Evolutionary conservation across 1,284 basidiomycete genomes (phyloP).

Genomic region (Papiliotrema flavescens): DNA sequence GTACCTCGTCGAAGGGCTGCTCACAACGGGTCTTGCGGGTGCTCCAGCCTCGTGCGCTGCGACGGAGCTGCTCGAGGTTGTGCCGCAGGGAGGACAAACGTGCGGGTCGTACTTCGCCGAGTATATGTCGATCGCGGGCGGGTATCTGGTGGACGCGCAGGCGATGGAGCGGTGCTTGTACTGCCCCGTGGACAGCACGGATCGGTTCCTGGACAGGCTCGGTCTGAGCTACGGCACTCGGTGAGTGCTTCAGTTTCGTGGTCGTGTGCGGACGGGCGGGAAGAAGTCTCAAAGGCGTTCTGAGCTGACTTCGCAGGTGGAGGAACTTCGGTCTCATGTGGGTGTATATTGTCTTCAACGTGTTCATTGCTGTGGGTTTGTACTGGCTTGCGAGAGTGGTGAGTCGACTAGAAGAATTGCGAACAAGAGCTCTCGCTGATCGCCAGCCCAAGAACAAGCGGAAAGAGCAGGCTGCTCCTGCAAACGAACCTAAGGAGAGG

Average conservation of each 20-base stretch:
- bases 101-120: constrained; percentile 49
- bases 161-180: constrained; percentile 42
- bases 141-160: constrained; percentile 39
- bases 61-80: constrained; percentile 46
- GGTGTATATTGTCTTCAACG: constrained; percentile 62
- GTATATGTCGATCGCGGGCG: constrained; percentile 39
- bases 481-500: background rate
- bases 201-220: constrained; percentile 59
- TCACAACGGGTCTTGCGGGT: constrained; percentile 43
- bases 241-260: too few relatives aligned
- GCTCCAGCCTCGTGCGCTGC: constrained; percentile 45
- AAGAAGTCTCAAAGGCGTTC: too few relatives aligned
- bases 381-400: constrained; percentile 46
- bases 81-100: constrained; percentile 45
- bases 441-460: background rate
- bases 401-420: constrained; percentile 4
- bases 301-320: too few relatives aligned
- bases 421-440: background rate
- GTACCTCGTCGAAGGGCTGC: constrained; percentile 49
- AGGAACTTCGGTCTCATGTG: constrained; percentile 63
- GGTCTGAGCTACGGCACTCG: constrained; percentile 57
- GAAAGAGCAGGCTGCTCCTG: background rate
- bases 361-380: constrained; percentile 35
- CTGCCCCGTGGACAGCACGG: constrained; percentile 54
- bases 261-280: too few relatives aligned